A percentile compares a stretch with the other conserved stretches of the same genome.
Conservation (phyloP, 2,329 filamentous ascomycete genomes). For the Aureobasidium sp. region DNA sequence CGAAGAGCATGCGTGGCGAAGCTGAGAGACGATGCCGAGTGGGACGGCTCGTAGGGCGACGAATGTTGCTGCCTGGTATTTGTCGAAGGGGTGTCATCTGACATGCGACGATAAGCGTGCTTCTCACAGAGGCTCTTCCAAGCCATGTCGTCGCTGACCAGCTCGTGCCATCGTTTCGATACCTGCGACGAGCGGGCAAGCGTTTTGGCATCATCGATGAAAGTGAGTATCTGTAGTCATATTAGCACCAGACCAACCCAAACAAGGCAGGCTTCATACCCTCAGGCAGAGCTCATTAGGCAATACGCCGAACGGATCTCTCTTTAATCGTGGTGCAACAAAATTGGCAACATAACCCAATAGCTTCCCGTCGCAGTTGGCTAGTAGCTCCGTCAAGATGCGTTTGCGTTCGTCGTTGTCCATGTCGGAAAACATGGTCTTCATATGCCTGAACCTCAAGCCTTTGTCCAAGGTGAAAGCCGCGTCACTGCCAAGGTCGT, state of each 20-base stretch:
- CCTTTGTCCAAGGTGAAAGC: conserved; percentile 23
- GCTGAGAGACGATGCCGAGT: conserved; percentile 5
- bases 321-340: conserved; percentile 87
- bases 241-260: background rate
- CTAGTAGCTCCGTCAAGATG: conserved; percentile 79
- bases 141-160: conserved; percentile 92
- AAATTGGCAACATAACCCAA: conserved; percentile 95
- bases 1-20: conserved; percentile 6
- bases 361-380: conserved; percentile 90
- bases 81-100: conserved; percentile 31
- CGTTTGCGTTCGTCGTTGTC: conserved; percentile 69
- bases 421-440: conserved; percentile 72
- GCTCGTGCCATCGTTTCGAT: conserved; percentile 87
- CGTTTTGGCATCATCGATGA: conserved; percentile 93
- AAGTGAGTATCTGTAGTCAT: conserved; percentile 69
- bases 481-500: conserved; percentile 21
- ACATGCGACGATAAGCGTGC: conserved; percentile 69
- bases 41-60: conserved; percentile 20
- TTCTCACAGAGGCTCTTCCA: conserved; percentile 98
- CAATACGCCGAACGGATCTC: conserved; percentile 87
- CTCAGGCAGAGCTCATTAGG: conserved; percentile 89
- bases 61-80: conserved; percentile 18
- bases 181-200: conserved; percentile 90
- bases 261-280: conserved; percentile 41
- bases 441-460: conserved; percentile 59